Evolutionary conservation across 176 grass and related monocot species (phyloP).

Genomic region (Areca catechu): DNA sequence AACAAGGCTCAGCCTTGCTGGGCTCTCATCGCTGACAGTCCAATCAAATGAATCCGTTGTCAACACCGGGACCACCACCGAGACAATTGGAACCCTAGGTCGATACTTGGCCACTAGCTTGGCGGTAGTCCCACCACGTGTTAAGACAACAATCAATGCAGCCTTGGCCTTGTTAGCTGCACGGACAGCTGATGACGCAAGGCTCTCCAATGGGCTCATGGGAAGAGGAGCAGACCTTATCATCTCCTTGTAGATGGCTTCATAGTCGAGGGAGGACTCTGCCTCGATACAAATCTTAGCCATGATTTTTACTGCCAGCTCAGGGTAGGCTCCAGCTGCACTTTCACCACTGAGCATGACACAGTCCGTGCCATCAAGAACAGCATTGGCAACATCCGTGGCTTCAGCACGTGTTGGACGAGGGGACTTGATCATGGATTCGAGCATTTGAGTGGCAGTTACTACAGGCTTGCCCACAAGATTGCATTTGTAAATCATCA

Average conservation of each 20-base stretch:
- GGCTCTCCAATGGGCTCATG: slow-evolving; percentile 7
- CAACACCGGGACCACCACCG: slow-evolving; percentile 2
- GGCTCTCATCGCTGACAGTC: background rate
- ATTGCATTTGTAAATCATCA: slow-evolving; percentile 15
- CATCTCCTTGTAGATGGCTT: slow-evolving; percentile 8
- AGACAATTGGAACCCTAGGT: background rate
- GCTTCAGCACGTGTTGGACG: slow-evolving; percentile 4
- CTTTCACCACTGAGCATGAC: slow-evolving; percentile 11
- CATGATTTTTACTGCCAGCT: slow-evolving; percentile 6
- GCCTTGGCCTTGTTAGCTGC: slow-evolving; percentile 3
- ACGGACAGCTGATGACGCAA: slow-evolving; percentile 5
- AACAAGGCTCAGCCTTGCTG: slow-evolving; percentile 2
- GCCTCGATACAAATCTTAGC: slow-evolving; percentile 4
- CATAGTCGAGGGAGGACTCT: slow-evolving; percentile 8
- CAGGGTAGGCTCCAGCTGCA: slow-evolving; percentile 10
- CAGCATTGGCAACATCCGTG: slow-evolving; percentile 3
- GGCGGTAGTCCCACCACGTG: slow-evolving; percentile 1
- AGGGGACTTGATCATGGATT: slow-evolving; percentile 11
- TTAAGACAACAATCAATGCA: background rate
- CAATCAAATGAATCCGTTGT: slow-evolving; percentile 10
- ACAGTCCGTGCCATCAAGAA: slow-evolving; percentile 5
- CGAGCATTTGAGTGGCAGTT: slow-evolving; percentile 11
- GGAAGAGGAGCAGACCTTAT: slow-evolving; percentile 8
- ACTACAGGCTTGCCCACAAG: slow-evolving; percentile 5
- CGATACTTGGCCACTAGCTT: slow-evolving; percentile 8